These are phyloP conservation scores for Auriscalpium orientale DNA, from an alignment of 768 basidiomycete genomes.

Conservation along the genomic window DNA sequence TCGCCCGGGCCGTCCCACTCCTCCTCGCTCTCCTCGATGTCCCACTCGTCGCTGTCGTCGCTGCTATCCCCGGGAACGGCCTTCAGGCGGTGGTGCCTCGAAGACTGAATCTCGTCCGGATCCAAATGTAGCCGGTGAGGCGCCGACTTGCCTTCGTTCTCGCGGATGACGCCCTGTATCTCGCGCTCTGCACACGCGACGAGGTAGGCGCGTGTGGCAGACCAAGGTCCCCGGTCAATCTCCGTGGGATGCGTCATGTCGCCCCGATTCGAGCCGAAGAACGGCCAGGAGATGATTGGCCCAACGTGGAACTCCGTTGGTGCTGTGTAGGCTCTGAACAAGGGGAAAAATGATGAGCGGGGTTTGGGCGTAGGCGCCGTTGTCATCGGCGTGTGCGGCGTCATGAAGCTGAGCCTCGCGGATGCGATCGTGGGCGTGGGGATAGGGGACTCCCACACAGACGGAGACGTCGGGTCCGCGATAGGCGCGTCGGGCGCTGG, in stretches of 20 bases:
- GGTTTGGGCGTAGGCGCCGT: not conserved
- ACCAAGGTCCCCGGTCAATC: conserved; percentile 77
- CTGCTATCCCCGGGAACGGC: conserved; percentile 68
- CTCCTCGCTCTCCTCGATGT: conserved; percentile 71
- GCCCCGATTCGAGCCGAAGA: conserved; percentile 80
- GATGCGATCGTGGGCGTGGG: conserved; percentile 22
- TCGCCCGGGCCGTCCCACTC: conserved; percentile 68
- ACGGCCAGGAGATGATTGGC: conserved; percentile 85
- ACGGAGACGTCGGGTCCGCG: not conserved
- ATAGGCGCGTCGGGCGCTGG: conserved; percentile 17
- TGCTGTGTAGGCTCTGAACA: conserved; percentile 4
- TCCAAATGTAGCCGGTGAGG: conserved; percentile 76
- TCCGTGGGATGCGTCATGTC: conserved; percentile 61
- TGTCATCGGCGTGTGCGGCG: conserved; percentile 4
- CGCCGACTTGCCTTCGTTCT: conserved; percentile 71
- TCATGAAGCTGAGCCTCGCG: not conserved
- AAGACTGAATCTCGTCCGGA: conserved; percentile 66
- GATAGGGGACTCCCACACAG: conserved; percentile 14
- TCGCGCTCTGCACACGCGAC: conserved; percentile 65
- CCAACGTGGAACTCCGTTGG: conserved; percentile 51
- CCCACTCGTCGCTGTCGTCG: conserved; percentile 76
- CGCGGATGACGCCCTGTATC: conserved; percentile 60
- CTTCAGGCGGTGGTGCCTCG: conserved; percentile 58
- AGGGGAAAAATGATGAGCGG: not conserved
- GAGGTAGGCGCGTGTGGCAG: conserved; percentile 51